These are phyloP conservation scores for Suillus occidentalis DNA, from an alignment of 768 basidiomycete species.

Conservation along the genomic window DNA sequence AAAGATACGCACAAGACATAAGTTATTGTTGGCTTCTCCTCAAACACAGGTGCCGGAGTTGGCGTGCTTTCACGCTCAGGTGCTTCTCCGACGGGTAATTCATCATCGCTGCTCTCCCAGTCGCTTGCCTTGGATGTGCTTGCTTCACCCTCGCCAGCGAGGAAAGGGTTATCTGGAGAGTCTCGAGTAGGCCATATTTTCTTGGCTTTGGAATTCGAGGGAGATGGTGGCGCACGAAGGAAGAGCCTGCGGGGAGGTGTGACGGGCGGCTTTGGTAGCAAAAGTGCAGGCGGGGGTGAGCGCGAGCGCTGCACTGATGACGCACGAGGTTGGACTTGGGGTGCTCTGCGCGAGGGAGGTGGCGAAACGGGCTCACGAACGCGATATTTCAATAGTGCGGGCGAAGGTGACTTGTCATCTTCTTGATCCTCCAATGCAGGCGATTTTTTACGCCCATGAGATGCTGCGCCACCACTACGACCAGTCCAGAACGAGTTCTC, in stretches of 20 bases:
- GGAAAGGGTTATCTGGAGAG: constrained; percentile 74
- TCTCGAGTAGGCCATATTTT: constrained; percentile 46
- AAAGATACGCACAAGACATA: constrained; percentile 67
- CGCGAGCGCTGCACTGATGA: constrained; percentile 22
- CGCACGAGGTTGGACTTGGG: constrained; percentile 28
- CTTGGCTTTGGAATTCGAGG: constrained; percentile 36
- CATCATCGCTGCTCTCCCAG: constrained; percentile 37
- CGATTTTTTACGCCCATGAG: constrained; percentile 23
- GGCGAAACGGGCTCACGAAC: constrained; percentile 57
- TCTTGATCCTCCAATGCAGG: constrained; percentile 11
- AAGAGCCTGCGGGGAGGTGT: constrained; percentile 27
- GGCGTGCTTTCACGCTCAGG: constrained; percentile 39
- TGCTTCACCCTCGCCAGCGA: constrained; percentile 40
- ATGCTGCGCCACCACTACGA: constrained; percentile 17
- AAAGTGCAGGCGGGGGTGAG: constrained; percentile 12
- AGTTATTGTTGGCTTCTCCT: constrained; percentile 63
- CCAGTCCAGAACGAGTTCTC: constrained; percentile 35
- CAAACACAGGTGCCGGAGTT: constrained; percentile 29
- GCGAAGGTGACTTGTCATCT: constrained; percentile 31
- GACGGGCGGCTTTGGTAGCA: constrained; percentile 16
- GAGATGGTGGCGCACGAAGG: constrained; percentile 22
- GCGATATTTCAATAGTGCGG: constrained; percentile 34
- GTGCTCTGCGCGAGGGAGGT: constrained; percentile 60
- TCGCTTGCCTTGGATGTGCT: constrained; percentile 17
- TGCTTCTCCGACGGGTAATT: constrained; percentile 34